Conservation (phyloP, 169 alveolate species). For the Amoebophrya sp. region DNA sequence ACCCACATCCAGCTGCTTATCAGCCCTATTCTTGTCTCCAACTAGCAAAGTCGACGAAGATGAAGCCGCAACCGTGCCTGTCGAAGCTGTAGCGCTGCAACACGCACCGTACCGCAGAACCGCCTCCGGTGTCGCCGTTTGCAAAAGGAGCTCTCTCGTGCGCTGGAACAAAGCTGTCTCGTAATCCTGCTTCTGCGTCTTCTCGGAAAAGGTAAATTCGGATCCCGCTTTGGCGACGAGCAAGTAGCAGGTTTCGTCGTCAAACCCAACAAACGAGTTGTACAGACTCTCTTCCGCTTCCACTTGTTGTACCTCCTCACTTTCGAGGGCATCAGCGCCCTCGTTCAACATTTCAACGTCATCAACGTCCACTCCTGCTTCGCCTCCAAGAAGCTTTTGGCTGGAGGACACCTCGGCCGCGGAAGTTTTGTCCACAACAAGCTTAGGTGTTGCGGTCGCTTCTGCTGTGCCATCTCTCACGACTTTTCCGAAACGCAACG, state of each 20-base stretch:
- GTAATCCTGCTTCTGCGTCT: too few relatives aligned
- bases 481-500: not conserved
- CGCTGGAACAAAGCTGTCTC: not conserved
- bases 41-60: too few relatives aligned
- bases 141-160: not conserved
- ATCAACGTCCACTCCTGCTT: not conserved
- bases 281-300: not conserved
- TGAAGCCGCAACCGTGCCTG: too few relatives aligned
- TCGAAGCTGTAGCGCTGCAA: too few relatives aligned
- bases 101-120: not conserved
- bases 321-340: not conserved
- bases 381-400: not conserved
- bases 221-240: not conserved
- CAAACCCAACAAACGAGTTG: conserved; percentile 20
- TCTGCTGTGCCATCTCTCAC: not conserved
- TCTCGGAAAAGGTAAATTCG: not conserved
- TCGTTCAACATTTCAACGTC: too few relatives aligned
- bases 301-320: not conserved
- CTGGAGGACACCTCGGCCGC: not conserved
- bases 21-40: not conserved
- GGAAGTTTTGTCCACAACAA: not conserved
- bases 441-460: not conserved
- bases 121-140: not conserved
- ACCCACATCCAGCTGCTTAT: not conserved
- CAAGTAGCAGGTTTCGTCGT: conserved; percentile 1